Evolutionary conservation across 306 rosid genomes (phyloP), one percentile per base, ranked within the genome.

Genomic region (Pterocarpus santalinus): DNA sequence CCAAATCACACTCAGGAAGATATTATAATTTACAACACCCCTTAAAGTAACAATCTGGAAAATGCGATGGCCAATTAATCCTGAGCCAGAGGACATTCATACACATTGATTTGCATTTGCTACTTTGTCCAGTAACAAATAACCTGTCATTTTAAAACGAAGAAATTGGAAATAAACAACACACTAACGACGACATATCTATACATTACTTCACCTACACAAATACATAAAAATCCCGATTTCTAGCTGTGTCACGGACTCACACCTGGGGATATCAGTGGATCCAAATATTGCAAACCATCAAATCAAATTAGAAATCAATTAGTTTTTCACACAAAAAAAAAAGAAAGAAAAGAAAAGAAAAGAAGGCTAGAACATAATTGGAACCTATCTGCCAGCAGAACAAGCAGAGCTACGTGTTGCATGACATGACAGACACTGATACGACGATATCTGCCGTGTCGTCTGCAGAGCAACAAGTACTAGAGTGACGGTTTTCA

Each of bases 291-390:
- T 57, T 22, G 58, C 52, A 73, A 79, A 10, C 32, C 76, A 65
- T 72, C 67, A 55, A 36, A 80, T 80, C 84, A 57, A 57, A 66
- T 82, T 49, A 69, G 28, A 51, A 82, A 82, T 16, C 5, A 81
- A 9, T 58, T 41, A 57, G 49, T 8, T 35, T 70, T 22, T 15
- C 12, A 22, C 28, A 22, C 3, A 9, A 7, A 1, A 34, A n/a
- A n/a, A n/a, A n/a, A n/a, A n/a, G n/a, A n/a, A n/a, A n/a, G n/a
- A n/a, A n/a, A n/a, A n/a, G n/a, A n/a, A n/a, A 36, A 56, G 30
- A 34, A 14, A 32, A 7, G 2, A 5, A 53, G 16, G 28, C 28
- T 43, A 2, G 49, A 43, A 43, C 41, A 38, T 38, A 38, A 22
- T 22, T 22, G 28, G 28, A 22, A 22, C 28, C 41, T 38, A 4